These are phyloP conservation scores for Fragaria vesca DNA, from an alignment of 306 rosid species.

Conservation along the genomic window DNA sequence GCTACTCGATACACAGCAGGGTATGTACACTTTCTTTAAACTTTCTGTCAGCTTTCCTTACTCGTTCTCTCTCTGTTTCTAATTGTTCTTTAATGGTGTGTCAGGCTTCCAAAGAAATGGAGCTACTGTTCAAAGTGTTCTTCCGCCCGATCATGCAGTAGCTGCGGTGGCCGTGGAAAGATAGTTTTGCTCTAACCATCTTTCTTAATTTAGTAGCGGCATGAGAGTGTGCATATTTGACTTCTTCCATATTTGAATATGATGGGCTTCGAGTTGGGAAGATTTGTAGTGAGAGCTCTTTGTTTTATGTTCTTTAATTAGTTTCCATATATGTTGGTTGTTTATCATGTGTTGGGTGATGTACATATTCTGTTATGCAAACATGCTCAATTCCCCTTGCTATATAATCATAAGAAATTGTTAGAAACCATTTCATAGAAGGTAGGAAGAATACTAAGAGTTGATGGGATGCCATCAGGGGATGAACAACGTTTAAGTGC, in stretches of 20 bases:
- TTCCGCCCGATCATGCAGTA: conserved; percentile 66
- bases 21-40: conserved; percentile 35
- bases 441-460: too few relatives aligned
- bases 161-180: conserved; percentile 84
- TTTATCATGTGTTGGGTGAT: too few relatives aligned
- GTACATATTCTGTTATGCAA: too few relatives aligned
- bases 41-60: background rate
- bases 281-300: conserved; percentile 23
- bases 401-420: too few relatives aligned
- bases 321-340: background rate
- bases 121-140: conserved; percentile 94
- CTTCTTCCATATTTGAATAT: background rate
- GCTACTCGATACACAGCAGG: conserved; percentile 88
- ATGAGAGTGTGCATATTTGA: background rate
- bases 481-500: too few relatives aligned
- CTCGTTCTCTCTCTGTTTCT: conserved; percentile 15
- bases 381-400: too few relatives aligned
- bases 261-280: conserved; percentile 8
- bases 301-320: background rate
- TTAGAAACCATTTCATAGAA: too few relatives aligned
- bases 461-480: too few relatives aligned
- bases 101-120: conserved; percentile 97
- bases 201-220: background rate
- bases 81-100: conserved; percentile 4
- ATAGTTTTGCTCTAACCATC: conserved; percentile 34